Evolutionary conservation across 2,329 filamentous ascomycete species (phyloP), one percentile per base, ranked within the genome.

Genomic region (Aureobasidium mangrovei): DNA sequence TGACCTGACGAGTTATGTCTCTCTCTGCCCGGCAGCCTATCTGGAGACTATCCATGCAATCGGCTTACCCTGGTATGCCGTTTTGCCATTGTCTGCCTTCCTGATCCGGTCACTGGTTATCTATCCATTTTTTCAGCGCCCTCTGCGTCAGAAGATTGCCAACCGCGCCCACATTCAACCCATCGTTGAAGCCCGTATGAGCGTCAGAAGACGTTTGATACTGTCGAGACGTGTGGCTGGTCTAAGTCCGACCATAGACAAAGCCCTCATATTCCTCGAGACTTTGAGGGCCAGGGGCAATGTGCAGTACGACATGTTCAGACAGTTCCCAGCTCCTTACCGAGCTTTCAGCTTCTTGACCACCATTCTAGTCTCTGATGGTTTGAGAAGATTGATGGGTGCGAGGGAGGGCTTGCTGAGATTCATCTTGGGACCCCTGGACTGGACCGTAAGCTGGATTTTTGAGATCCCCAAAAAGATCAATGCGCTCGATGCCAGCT

Each of bases 51-150:
- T 68, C 4, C 65, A 69, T 48, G 36, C 40, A 27, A 42, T 54
- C 35, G 62, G 65, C n/a, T 46, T 67, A 8, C 64, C 66, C 8
- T 69, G 65, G 65, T 66, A 52, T 18, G 63, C 62, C 9, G 63
- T 57, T 31, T 56, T 69, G 4, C 65, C 66, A 0, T 31, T 59
- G 7, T 54, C 64, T 18, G 65, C 66, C 9, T 33, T 66, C 27
- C 39, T 65, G 36, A 57, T 67, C 10, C 63, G 64, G 36, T 58
- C 62, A 42, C 42, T 61, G 6, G 7, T 67, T 26, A 58, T 62
- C 39, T 67, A 67, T 45, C 60, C 62, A 44, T 7, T 63, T 18
- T 53, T 56, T 6, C 54, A 56, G 35, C 4, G 10, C 3, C 42
- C 40, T 7, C 7, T 47, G 28, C 54, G 54, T 4, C 29, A 53